phyloP scores from a whole-genome alignment of 1,284 basidiomycete genomes.

The Xanthoconium separans region DNA sequence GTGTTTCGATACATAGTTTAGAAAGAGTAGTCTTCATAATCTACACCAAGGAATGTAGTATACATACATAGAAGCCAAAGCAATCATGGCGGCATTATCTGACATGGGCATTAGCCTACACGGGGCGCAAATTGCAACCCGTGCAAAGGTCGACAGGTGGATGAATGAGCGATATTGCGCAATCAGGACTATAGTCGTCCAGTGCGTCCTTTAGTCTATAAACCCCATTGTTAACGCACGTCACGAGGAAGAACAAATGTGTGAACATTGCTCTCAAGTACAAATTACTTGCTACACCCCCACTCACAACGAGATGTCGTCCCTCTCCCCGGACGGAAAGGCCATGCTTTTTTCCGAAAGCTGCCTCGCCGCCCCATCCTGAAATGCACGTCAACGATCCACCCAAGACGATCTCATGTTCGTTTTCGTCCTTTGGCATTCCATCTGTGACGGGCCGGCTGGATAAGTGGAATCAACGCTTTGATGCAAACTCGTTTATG shows the following conservation, averaged over 20 bases:
- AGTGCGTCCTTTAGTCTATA: constrained; percentile 47
- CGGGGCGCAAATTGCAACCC: constrained; percentile 37
- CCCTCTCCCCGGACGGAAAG: constrained; percentile 44
- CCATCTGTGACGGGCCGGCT: too few species aligned
- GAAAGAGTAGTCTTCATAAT: constrained; percentile 64
- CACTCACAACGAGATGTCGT: constrained; percentile 73
- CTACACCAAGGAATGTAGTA: constrained; percentile 62
- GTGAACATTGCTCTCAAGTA: too few species aligned
- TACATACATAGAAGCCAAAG: constrained; percentile 82
- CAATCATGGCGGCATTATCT: constrained; percentile 98
- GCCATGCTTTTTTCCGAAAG: constrained; percentile 71
- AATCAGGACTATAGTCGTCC: constrained; percentile 31
- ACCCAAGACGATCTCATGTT: too few species aligned
- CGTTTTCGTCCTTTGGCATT: too few species aligned
- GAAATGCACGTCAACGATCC: constrained; percentile 48
- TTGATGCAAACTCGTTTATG: too few species aligned
- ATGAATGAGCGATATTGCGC: constrained; percentile 47
- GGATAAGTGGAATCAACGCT: too few species aligned
- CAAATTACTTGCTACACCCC: constrained; percentile 87
- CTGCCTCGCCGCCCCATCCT: constrained; percentile 68
- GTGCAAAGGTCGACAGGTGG: constrained; percentile 82
- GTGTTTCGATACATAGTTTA: constrained; percentile 72
- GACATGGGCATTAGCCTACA: constrained; percentile 1
- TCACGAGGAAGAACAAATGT: too few species aligned
- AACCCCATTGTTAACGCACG: not conserved